phyloP scores from a whole-genome alignment of 306 rosid genomes.

The Fragaria vesca region DNA sequence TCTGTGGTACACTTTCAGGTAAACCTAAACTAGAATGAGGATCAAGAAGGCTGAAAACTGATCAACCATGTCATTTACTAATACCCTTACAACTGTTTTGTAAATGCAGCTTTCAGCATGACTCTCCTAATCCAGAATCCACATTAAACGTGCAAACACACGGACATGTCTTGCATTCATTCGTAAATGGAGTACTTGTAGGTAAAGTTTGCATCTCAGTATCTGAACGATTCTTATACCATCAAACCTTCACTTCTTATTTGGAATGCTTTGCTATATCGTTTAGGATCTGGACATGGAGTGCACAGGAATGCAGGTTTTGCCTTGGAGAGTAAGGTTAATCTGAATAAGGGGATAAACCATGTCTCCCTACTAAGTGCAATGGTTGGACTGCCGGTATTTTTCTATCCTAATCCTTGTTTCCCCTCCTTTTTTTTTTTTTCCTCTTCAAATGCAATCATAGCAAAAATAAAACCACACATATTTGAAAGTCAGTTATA shows the following conservation, averaged over 20 bases:
- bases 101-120: slow-evolving; percentile 32
- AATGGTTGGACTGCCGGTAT: slow-evolving; percentile 86
- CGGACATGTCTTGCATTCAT: slow-evolving; percentile 71
- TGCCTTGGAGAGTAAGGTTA: slow-evolving; percentile 37
- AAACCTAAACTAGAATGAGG: neutral
- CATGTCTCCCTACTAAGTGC: slow-evolving; percentile 77
- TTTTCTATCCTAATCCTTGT: slow-evolving; percentile 16
- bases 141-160: slow-evolving; percentile 46
- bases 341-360: slow-evolving; percentile 53
- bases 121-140: slow-evolving; percentile 31
- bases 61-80: neutral
- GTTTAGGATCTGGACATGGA: slow-evolving; percentile 78
- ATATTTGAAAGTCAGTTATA: neutral
- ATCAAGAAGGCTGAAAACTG: neutral
- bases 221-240: neutral
- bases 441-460: too few species aligned
- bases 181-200: slow-evolving; percentile 56
- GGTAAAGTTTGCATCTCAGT: slow-evolving; percentile 38
- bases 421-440: neutral
- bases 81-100: neutral
- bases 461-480: too few species aligned
- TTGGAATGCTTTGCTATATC: slow-evolving; percentile 1
- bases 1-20: slow-evolving; percentile 55
- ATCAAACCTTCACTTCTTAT: neutral
- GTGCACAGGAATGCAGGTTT: slow-evolving; percentile 29